Evolutionary conservation across 2,329 filamentous ascomycete species (phyloP).

Genomic region (Coniochaeta hoffmannii): DNA sequence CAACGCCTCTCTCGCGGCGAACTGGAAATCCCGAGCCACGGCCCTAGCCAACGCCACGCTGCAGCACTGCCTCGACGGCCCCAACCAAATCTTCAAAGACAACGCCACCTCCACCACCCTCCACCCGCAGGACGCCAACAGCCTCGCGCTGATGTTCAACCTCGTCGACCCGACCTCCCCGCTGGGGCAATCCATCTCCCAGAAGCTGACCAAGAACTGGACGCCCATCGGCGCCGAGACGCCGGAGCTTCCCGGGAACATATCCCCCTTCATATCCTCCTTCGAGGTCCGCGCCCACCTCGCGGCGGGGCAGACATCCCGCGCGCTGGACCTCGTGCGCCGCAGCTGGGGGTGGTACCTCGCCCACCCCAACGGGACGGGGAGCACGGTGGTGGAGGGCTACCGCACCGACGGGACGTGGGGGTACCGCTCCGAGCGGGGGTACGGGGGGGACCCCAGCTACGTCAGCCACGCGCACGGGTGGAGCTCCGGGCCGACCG

Average conservation of each 20-base stretch:
- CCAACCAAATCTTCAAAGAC: constrained; percentile 33
- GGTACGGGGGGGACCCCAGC: constrained; percentile 40
- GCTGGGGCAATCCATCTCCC: constrained; percentile 31
- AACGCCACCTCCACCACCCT: constrained; percentile 43
- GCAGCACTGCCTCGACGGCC: neutral
- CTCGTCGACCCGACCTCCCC: constrained; percentile 29
- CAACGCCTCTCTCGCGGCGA: constrained; percentile 24
- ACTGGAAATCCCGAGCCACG: constrained; percentile 32
- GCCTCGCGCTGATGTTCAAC: constrained; percentile 43
- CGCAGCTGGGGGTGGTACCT: constrained; percentile 55
- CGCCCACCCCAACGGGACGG: constrained; percentile 47
- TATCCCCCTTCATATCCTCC: constrained; percentile 50
- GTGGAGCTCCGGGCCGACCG: constrained; percentile 40
- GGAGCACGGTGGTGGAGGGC: constrained; percentile 52
- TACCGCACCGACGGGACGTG: constrained; percentile 49
- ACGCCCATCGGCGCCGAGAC: constrained; percentile 44
- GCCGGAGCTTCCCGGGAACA: constrained; percentile 49
- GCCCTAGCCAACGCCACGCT: constrained; percentile 37
- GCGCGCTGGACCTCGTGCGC: constrained; percentile 49
- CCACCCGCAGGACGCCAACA: constrained; percentile 54
- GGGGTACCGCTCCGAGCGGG: constrained; percentile 44
- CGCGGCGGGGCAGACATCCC: constrained; percentile 33
- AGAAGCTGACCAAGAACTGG: constrained; percentile 43
- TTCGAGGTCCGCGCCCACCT: constrained; percentile 54
- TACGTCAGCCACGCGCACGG: constrained; percentile 43